A percentile compares a stretch with the other conserved stretches of the same genome.
These are phyloP conservation scores for Raffaelea albimanens DNA, from an alignment of 2,329 filamentous ascomycete species.

Conservation along the genomic window DNA sequence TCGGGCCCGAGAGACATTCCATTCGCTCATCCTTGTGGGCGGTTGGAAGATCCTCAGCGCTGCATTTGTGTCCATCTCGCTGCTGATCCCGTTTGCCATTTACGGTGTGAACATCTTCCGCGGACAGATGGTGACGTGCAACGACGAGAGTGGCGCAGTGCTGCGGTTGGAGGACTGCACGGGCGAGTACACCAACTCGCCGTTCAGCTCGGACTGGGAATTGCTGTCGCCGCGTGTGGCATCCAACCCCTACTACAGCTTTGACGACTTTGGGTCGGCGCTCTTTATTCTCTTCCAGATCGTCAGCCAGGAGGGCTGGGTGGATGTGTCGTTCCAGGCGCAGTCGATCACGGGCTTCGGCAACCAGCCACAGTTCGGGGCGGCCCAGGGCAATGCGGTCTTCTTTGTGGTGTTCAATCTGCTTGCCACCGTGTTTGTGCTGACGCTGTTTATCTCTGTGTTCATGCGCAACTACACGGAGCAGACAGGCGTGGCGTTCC, in stretches of 20 bases:
- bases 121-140: slow-evolving; percentile 71
- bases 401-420: slow-evolving; percentile 98
- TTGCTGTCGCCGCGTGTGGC: slow-evolving; percentile 76
- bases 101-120: slow-evolving; percentile 92
- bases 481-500: slow-evolving; percentile 90
- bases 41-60: slow-evolving; percentile 91
- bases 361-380: slow-evolving; percentile 60
- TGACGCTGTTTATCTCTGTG: slow-evolving; percentile 95
- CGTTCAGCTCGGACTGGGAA: slow-evolving; percentile 66
- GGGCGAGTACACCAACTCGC: slow-evolving; percentile 68
- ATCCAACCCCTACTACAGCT: slow-evolving; percentile 76
- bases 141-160: slow-evolving; percentile 53
- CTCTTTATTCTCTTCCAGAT: slow-evolving; percentile 98
- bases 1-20: slow-evolving; percentile 90
- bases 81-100: slow-evolving; percentile 93
- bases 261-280: slow-evolving; percentile 89
- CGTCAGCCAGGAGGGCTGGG: slow-evolving; percentile 97
- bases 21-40: slow-evolving; percentile 88
- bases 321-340: slow-evolving; percentile 77
- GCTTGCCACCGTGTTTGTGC: slow-evolving; percentile 87
- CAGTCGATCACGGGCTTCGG: slow-evolving; percentile 73
- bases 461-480: slow-evolving; percentile 99
- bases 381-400: slow-evolving; percentile 73
- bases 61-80: slow-evolving; percentile 85
- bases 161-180: slow-evolving; percentile 64